phyloP scores from a whole-genome alignment of 2,329 filamentous ascomycete species.

The Neonectria punicea region DNA sequence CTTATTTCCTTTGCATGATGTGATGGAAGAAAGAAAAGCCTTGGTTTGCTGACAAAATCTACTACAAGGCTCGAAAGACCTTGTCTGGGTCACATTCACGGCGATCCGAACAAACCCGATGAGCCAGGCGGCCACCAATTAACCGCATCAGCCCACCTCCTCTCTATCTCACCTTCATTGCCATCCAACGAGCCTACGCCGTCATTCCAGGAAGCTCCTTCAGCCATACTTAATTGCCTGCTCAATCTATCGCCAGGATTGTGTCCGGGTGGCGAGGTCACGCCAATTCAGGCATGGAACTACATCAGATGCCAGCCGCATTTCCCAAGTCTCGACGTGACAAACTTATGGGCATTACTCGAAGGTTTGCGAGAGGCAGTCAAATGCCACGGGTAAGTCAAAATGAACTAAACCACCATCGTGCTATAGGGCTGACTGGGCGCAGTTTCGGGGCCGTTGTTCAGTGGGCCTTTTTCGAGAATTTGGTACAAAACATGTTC shows the following conservation, averaged over 20 bases:
- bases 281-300: slow-evolving; percentile 28
- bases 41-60: background rate
- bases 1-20: background rate
- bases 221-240: slow-evolving; percentile 12
- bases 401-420: background rate
- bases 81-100: slow-evolving; percentile 1
- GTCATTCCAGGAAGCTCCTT: background rate
- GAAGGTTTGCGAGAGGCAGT: slow-evolving; percentile 13
- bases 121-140: background rate
- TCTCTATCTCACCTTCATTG: background rate
- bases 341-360: slow-evolving; percentile 7
- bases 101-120: slow-evolving; percentile 4
- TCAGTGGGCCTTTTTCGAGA: background rate
- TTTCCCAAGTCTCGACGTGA: slow-evolving; percentile 3
- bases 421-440: background rate
- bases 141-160: background rate
- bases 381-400: slow-evolving; percentile 26
- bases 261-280: slow-evolving; percentile 23
- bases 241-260: slow-evolving; percentile 22
- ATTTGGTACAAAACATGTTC: background rate
- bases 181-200: background rate
- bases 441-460: background rate
- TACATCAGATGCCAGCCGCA: slow-evolving; percentile 17
- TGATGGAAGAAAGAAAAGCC: background rate
- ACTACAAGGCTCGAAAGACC: slow-evolving; percentile 2